Base-by-base conservation (phyloP, 140 eudicot genomes). In the Flaveria floridana region DNA sequence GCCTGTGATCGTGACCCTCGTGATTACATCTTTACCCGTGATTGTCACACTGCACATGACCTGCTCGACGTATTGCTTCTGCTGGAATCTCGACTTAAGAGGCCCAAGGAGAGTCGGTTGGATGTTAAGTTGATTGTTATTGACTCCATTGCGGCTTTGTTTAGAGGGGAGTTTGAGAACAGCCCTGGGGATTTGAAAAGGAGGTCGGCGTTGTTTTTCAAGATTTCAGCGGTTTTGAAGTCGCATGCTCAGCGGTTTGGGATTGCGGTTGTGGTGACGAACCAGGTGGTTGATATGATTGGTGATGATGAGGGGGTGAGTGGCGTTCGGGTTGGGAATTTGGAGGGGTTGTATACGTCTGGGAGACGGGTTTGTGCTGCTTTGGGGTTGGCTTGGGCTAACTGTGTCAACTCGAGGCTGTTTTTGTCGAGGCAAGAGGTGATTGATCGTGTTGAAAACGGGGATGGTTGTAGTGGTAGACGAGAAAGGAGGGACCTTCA, bases 91-190 rank as follows among this genome's bases (percentile, higher is more conserved):
- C 44, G 82, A 7, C 76, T 89, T 2, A 71, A 64, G 4, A 65
- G 57, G 12, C 65, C 81, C 1, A 72, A 62, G 6, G 46, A 30
- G 1, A 70, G 83, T 7, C 23, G 56, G 7, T 44, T 79, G 42
- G 79, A 89, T 50, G 75, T 93, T 46, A 88, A 79, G 78, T 66
- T 93, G 64, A 75, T 93, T 28, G 96, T 93, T 0, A 85, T 93
- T n/a, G 99, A 93, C 53, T 93, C 99, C 0, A 85, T 93, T 2
- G 99, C 99, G 2, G 97, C 97, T 0, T 71, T 93, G 65, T 93
- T 94, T 34, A 82, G 99, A 18, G 82, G 89, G 7, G 96, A 94
- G 12, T 94, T 85, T 39, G 96, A 86, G 11, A 90, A 90, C 62
- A 88, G 68, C 16, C 71, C 87, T 0, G 1, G 15, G 55, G 97